A percentile compares a stretch with the other conserved stretches of the same genome.
These are phyloP conservation scores for Posidonia australis DNA, from an alignment of 106 monocot genomes.

Conservation along the genomic window DNA sequence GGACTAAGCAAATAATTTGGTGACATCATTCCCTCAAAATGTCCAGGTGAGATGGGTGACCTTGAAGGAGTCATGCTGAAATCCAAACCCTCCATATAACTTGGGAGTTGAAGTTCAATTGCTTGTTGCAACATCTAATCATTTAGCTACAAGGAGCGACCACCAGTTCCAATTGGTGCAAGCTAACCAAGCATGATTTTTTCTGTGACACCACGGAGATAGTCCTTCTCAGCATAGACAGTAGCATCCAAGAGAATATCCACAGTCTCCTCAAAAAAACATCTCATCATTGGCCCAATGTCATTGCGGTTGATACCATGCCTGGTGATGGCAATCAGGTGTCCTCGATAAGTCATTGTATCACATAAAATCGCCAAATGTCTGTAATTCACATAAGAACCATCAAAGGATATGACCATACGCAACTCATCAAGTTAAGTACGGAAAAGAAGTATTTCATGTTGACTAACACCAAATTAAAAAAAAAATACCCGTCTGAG, in stretches of 20 bases:
- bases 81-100: slow-evolving; percentile 88
- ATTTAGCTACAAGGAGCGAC: slow-evolving; percentile 72
- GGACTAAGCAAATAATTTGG: slow-evolving; percentile 85
- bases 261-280: slow-evolving; percentile 97
- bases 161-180: slow-evolving; percentile 89
- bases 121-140: slow-evolving; percentile 96
- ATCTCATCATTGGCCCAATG: slow-evolving; percentile 94
- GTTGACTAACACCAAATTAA: too few relatives aligned
- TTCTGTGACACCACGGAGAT: slow-evolving; percentile 88
- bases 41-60: slow-evolving; percentile 79
- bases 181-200: slow-evolving; percentile 99
- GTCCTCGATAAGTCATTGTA: slow-evolving; percentile 97
- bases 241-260: slow-evolving; percentile 96
- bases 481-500: too few relatives aligned
- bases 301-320: slow-evolving; percentile 98
- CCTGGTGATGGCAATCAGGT: slow-evolving; percentile 94
- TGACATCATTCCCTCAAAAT: slow-evolving; percentile 98
- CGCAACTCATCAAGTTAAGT: slow-evolving; percentile 91
- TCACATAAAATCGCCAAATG: slow-evolving; percentile 96
- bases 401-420: slow-evolving; percentile 96
- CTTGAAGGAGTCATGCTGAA: slow-evolving; percentile 90
- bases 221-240: slow-evolving; percentile 85
- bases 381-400: slow-evolving; percentile 95
- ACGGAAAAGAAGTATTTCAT: too few relatives aligned
- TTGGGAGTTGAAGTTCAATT: slow-evolving; percentile 92